Conservation (phyloP, 2,329 filamentous ascomycete species). For the Calonectria crousiana region DNA sequence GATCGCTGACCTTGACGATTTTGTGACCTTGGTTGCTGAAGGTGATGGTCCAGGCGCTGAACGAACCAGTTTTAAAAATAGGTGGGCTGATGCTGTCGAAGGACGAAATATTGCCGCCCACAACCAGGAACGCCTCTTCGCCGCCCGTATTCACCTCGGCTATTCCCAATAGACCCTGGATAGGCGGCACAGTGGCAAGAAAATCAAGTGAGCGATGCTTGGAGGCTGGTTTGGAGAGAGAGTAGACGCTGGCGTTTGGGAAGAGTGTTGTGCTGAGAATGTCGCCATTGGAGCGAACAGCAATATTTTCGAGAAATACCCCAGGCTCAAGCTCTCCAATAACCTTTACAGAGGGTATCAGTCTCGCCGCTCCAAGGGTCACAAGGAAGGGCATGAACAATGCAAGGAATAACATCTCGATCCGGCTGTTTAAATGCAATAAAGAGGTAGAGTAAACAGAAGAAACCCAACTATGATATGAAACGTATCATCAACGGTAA, state of each 20-base stretch:
- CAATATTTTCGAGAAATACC: not conserved
- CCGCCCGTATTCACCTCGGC: not conserved
- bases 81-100: not conserved
- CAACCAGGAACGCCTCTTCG: not conserved
- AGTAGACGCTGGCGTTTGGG: not conserved
- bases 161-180: not conserved
- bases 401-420: not conserved
- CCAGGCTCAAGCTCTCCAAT: not conserved
- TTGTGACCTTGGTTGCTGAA: not conserved
- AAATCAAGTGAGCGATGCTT: not conserved
- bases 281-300: not conserved
- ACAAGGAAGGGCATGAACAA: not conserved
- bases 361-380: not conserved
- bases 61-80: not conserved
- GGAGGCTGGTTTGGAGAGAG: not conserved
- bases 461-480: no score
- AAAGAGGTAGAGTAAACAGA: no score
- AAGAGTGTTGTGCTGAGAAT: not conserved
- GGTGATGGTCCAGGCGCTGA: not conserved
- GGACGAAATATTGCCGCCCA: not conserved
- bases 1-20: not conserved
- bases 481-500: no score
- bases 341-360: not conserved
- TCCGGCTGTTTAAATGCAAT: no score
- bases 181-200: not conserved